phyloP scores from a whole-genome alignment of 2,329 filamentous ascomycete species.

The Myriosclerotinia curreyana region DNA sequence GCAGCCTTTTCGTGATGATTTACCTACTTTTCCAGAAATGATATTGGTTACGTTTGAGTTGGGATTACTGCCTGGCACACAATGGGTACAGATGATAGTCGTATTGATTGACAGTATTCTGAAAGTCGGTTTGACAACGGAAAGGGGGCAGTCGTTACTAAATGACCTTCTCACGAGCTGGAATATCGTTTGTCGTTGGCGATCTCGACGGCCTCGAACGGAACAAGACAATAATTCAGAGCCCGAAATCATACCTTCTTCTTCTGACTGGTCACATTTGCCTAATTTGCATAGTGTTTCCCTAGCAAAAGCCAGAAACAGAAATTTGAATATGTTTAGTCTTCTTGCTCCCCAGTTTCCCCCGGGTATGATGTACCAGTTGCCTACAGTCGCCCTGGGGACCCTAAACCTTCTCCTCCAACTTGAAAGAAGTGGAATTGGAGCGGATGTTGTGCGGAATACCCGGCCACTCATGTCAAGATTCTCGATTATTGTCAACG shows the following conservation, averaged over 20 bases:
- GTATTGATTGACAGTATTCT: conserved; percentile 29
- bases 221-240: conserved; percentile 9
- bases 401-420: conserved; percentile 34
- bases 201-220: conserved; percentile 4
- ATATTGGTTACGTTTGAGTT: conserved; percentile 31
- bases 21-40: conserved; percentile 36
- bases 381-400: conserved; percentile 33
- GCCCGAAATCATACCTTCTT: conserved; percentile 4
- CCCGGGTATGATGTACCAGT: conserved; percentile 18
- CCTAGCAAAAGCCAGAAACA: conserved; percentile 23
- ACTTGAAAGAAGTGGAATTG: conserved; percentile 4
- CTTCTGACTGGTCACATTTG: conserved; percentile 34
- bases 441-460: neutral
- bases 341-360: conserved; percentile 30
- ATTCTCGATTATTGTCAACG: conserved; percentile 3
- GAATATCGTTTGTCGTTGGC: conserved; percentile 35
- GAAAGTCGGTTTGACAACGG: conserved; percentile 17
- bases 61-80: conserved; percentile 29
- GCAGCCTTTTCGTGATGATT: conserved; percentile 27
- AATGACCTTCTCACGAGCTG: conserved; percentile 37
- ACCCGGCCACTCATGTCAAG: conserved; percentile 3
- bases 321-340: conserved; percentile 27
- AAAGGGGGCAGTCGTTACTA: conserved; percentile 22
- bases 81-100: conserved; percentile 35
- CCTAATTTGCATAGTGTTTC: conserved; percentile 9